phyloP scores from a whole-genome alignment of 768 basidiomycete species.

The Mycena maculata region DNA sequence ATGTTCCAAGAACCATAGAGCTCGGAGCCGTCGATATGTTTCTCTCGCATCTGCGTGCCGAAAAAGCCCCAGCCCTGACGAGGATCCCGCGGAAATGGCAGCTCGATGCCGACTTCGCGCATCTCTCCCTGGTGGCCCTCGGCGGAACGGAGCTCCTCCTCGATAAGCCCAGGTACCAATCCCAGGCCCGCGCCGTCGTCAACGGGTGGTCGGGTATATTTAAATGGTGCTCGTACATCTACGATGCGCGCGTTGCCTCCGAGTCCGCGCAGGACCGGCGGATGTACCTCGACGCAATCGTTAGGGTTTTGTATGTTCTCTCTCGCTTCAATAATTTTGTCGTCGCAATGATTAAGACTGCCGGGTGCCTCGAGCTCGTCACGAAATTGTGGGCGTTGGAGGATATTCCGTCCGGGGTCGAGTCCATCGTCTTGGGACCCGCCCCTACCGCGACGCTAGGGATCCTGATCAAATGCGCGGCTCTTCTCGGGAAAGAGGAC shows the following conservation, averaged over 20 bases:
- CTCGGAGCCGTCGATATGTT: conserved; percentile 45
- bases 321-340: conserved; percentile 41
- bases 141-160: conserved; percentile 39
- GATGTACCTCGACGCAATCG: conserved; percentile 43
- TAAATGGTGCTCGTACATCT: conserved; percentile 51
- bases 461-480: conserved; percentile 36
- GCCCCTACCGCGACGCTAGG: conserved; percentile 45
- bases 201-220: conserved; percentile 49
- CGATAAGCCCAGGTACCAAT: conserved; percentile 32
- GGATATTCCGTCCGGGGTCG: conserved; percentile 28
- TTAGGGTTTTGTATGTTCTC: conserved; percentile 43
- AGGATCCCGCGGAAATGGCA: conserved; percentile 22
- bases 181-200: conserved; percentile 36
- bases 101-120: conserved; percentile 42
- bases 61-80: conserved; percentile 31
- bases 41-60: conserved; percentile 42
- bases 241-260: conserved; percentile 38
- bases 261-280: conserved; percentile 32
- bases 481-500: conserved; percentile 23
- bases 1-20: conserved; percentile 25
- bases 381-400: conserved; percentile 49
- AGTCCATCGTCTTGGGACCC: conserved; percentile 40
- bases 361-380: conserved; percentile 47
- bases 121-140: conserved; percentile 46
- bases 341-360: conserved; percentile 42